Evolutionary conservation across 257 asterid genomes (phyloP).

Genomic region (Nicotiana knightiana): DNA sequence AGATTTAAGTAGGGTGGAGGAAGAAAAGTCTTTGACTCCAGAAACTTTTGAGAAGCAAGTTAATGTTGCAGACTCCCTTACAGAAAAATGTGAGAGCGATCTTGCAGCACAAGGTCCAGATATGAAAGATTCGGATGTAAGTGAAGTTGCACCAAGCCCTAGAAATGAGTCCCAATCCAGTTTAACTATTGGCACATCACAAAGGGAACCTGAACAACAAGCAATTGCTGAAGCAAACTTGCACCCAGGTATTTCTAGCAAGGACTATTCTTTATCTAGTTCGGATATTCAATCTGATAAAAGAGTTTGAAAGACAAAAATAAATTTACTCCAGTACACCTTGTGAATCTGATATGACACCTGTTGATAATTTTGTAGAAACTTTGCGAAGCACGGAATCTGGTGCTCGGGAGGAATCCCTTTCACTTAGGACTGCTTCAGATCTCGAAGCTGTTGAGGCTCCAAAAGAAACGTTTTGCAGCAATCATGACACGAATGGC

Average conservation of each 20-base stretch:
- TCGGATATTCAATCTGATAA: neutral
- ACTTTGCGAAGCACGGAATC: conserved; percentile 1
- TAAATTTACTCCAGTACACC: neutral
- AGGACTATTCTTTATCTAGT: neutral
- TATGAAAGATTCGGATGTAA: neutral
- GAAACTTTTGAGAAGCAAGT: neutral
- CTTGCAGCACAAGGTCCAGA: conserved; percentile 1
- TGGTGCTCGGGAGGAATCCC: neutral
- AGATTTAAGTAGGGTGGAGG: conserved; percentile 8
- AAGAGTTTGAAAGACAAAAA: neutral
- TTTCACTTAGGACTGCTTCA: conserved; percentile 3
- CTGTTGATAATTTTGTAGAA: conserved; percentile 1
- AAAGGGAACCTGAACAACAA: conserved; percentile 1
- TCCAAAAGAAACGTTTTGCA: neutral
- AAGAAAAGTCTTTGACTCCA: conserved; percentile 8
- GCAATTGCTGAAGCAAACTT: conserved; percentile 5
- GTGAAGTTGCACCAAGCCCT: conserved; percentile 7
- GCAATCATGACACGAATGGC: neutral
- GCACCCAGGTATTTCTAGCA: neutral
- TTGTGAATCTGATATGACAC: conserved; percentile 13
- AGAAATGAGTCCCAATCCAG: neutral
- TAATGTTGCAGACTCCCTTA: neutral
- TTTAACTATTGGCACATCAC: conserved; percentile 2
- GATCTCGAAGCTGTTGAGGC: neutral
- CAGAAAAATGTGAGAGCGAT: neutral